Evolutionary conservation across 306 rosid species (phyloP).

Genomic region (Prosopis cineraria): DNA sequence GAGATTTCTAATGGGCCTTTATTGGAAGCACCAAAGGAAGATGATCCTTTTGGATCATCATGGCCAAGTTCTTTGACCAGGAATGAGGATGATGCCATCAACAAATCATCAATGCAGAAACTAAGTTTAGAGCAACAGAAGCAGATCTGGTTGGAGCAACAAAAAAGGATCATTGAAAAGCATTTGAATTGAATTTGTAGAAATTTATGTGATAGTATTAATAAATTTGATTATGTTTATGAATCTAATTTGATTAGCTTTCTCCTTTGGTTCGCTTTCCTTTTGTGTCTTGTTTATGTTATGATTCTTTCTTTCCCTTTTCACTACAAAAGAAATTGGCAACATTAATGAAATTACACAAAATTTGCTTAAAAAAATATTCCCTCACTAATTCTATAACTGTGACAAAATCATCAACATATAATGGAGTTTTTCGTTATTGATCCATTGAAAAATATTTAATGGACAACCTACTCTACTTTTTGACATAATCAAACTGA

Average conservation of each 20-base stretch:
- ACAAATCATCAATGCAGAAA: conserved; percentile 41
- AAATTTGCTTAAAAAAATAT: background rate
- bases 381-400: background rate
- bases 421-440: background rate
- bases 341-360: background rate
- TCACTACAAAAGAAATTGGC: background rate
- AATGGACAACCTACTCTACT: too few species aligned
- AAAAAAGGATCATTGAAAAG: conserved; percentile 76
- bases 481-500: too few species aligned
- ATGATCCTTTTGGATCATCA: conserved; percentile 63
- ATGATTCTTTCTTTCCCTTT: background rate
- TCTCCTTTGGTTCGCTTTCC: background rate
- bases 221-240: background rate
- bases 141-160: conserved; percentile 72
- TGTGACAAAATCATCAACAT: background rate
- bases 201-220: background rate
- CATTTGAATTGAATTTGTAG: conserved; percentile 27
- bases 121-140: conserved; percentile 49
- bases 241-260: background rate
- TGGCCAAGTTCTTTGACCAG: conserved; percentile 17
- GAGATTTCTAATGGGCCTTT: conserved; percentile 9
- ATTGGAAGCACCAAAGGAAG: background rate
- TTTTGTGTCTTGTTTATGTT: background rate
- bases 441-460: background rate
- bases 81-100: conserved; percentile 9